Base-by-base conservation (phyloP, 208 protist species). In the Tritrichomonas foetus region DNA sequence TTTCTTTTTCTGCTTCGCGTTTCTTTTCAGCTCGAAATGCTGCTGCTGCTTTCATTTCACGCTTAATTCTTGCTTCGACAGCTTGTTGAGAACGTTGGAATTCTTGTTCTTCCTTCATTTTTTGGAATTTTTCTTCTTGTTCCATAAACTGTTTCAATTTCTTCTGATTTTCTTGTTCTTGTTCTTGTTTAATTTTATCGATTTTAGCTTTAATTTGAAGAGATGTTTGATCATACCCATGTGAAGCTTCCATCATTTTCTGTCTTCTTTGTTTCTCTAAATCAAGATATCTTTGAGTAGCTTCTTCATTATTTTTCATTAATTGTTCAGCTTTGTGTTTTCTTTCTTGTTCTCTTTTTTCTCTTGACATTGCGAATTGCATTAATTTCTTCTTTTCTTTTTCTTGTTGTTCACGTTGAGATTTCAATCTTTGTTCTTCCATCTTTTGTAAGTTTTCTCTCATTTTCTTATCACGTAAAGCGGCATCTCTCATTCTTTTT, bases 351-450 rank as follows among this genome's bases (percentile, higher is more conserved):
- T 82, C 74, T 47, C 33, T 82, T 49, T 39, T 49, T 50, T 82
- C 41, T 1, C 74, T 8, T 50, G 33, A 3, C 36, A 47, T 20
- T 3, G 33, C 74, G 50, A 82, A 27, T 39, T 47, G 33, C 30
- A 50, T 39, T 30, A 39, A 20, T 27, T 39, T 82, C 36, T 41
- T 47, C 8, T 16, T 50, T 8, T 82, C 74, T 47, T 27, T 50
- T 1, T 47, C 13, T 0, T 20, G 9, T 50, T 82, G 33, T 82
- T 82, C 74, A 50, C 50, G 44, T 14, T 47, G 8, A 33, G n/a
- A 30, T 41, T 82, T 82, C 74, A 82, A 47, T 50, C 74, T 82
- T 44, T 82, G 44, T 3, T 82, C 74, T 82, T 82, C 74, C 11
- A 13, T 50, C 5, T 47, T 82, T 50, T 20, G 33, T 16, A 82